These are phyloP conservation scores for Pseudogymnoascus sp. DNA, from an alignment of 2,329 filamentous ascomycete genomes.

Conservation along the genomic window DNA sequence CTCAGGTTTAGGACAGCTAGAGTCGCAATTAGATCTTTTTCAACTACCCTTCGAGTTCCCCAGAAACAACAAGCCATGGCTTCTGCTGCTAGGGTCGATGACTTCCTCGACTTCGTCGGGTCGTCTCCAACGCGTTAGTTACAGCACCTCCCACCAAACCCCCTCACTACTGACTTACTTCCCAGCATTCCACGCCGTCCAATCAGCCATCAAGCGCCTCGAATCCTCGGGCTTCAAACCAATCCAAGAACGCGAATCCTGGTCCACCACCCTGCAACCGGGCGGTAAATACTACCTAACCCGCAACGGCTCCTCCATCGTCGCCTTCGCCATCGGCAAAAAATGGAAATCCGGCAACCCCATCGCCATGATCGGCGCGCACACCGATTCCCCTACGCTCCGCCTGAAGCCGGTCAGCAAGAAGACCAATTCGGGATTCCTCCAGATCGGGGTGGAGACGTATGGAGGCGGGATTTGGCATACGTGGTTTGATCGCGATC, in stretches of 20 bases:
- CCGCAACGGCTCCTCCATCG: slow-evolving; percentile 82
- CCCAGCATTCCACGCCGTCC: slow-evolving; percentile 87
- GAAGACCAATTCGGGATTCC: slow-evolving; percentile 74
- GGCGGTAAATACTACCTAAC: slow-evolving; percentile 96
- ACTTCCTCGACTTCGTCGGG: slow-evolving; percentile 91
- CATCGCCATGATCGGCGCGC: slow-evolving; percentile 86
- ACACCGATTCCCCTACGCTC: slow-evolving; percentile 89
- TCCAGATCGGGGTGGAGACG: slow-evolving; percentile 92
- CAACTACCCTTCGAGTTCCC: neutral
- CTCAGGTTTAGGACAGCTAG: neutral
- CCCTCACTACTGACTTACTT: slow-evolving; percentile 17
- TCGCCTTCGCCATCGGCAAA: slow-evolving; percentile 83
- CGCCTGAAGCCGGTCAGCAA: slow-evolving; percentile 92
- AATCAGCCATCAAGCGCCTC: slow-evolving; percentile 65
- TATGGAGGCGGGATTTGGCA: slow-evolving; percentile 98
- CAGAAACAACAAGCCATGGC: slow-evolving; percentile 18
- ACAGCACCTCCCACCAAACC: slow-evolving; percentile 9
- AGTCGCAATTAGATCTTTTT: neutral
- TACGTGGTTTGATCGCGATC: slow-evolving; percentile 94
- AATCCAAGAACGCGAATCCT: slow-evolving; percentile 85
- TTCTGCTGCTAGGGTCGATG: slow-evolving; percentile 30
- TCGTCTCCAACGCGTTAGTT: slow-evolving; percentile 80
- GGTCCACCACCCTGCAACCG: slow-evolving; percentile 68
- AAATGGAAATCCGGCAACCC: slow-evolving; percentile 89
- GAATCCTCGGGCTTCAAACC: slow-evolving; percentile 76